Conservation (phyloP, 352 stramenopile species). For the Phytophthora pini region DNA sequence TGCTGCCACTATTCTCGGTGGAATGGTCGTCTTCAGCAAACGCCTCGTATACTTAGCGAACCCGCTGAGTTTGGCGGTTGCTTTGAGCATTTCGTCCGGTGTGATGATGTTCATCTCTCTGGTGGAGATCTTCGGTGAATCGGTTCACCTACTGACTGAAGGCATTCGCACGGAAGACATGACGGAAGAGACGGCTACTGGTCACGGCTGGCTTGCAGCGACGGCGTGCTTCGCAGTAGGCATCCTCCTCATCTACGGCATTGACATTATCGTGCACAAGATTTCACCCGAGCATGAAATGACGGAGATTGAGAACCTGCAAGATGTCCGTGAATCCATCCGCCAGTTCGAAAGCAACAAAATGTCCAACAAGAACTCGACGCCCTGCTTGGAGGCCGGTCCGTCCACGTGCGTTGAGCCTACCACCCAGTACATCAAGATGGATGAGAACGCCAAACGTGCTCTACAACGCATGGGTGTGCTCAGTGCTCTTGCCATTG, state of each 20-base stretch:
- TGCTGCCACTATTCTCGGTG: constrained; percentile 58
- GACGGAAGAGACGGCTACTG: constrained; percentile 36
- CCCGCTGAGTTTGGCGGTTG: constrained; percentile 79
- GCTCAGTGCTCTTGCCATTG: constrained; percentile 93
- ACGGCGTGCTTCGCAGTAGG: constrained; percentile 90
- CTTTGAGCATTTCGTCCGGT: constrained; percentile 69
- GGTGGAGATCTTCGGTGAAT: constrained; percentile 59
- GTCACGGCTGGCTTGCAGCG: constrained; percentile 77
- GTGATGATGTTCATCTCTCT: constrained; percentile 42
- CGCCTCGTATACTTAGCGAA: constrained; percentile 48
- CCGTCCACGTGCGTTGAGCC: constrained; percentile 9
- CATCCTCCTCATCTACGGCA: constrained; percentile 62
- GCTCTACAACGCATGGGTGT: constrained; percentile 88
- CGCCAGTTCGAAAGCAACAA: constrained; percentile 35
- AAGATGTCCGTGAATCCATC: constrained; percentile 43
- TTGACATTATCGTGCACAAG: constrained; percentile 54
- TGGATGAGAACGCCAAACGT: constrained; percentile 41
- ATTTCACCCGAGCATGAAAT: constrained; percentile 38
- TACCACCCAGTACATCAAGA: constrained; percentile 24
- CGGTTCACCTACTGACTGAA: constrained; percentile 39
- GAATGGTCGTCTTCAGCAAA: constrained; percentile 57
- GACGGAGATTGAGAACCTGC: constrained; percentile 40
- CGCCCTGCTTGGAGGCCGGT: constrained; percentile 33
- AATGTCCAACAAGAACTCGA: constrained; percentile 1
- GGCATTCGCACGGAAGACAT: constrained; percentile 44